A percentile compares a stretch with the other conserved stretches of the same genome.
Conservation (phyloP, 192 early-diverging fungal genomes). For the Geranomyces michiganensis region DNA sequence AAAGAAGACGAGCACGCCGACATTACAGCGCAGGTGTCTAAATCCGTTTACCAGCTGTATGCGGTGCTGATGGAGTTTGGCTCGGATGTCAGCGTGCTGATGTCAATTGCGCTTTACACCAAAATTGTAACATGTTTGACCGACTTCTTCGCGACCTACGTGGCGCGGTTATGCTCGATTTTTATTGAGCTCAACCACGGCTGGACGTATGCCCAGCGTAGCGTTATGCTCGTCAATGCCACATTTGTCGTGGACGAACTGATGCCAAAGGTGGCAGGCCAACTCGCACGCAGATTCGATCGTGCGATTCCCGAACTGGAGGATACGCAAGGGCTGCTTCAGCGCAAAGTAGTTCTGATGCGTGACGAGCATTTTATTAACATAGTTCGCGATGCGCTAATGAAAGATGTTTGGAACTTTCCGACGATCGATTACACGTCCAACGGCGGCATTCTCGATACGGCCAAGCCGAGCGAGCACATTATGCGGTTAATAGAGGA, state of each 20-base stretch:
- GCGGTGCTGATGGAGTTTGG: slow-evolving; percentile 72
- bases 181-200: slow-evolving; percentile 41
- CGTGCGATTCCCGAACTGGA: slow-evolving; percentile 82
- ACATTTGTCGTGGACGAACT: slow-evolving; percentile 62
- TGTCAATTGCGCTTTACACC: slow-evolving; percentile 71
- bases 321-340: slow-evolving; percentile 29
- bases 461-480: slow-evolving; percentile 39
- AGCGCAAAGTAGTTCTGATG: slow-evolving; percentile 12
- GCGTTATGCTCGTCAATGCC: slow-evolving; percentile 50
- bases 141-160: slow-evolving; percentile 66
- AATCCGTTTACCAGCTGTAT: slow-evolving; percentile 71
- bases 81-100: slow-evolving; percentile 69
- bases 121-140: slow-evolving; percentile 68
- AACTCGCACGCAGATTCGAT: slow-evolving; percentile 71
- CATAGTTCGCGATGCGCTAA: slow-evolving; percentile 20
- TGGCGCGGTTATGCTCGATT: slow-evolving; percentile 56
- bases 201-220: slow-evolving; percentile 47
- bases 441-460: slow-evolving; percentile 47
- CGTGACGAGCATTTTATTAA: slow-evolving; percentile 19
- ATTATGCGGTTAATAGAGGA: slow-evolving; percentile 37
- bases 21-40: slow-evolving; percentile 47
- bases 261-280: slow-evolving; percentile 58
- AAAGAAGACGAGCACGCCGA: slow-evolving; percentile 27
- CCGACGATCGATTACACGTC: slow-evolving; percentile 51
- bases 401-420: slow-evolving; percentile 46